These are phyloP conservation scores for Termitomyces titanicus DNA, from an alignment of 768 basidiomycete genomes.

Conservation along the genomic window DNA sequence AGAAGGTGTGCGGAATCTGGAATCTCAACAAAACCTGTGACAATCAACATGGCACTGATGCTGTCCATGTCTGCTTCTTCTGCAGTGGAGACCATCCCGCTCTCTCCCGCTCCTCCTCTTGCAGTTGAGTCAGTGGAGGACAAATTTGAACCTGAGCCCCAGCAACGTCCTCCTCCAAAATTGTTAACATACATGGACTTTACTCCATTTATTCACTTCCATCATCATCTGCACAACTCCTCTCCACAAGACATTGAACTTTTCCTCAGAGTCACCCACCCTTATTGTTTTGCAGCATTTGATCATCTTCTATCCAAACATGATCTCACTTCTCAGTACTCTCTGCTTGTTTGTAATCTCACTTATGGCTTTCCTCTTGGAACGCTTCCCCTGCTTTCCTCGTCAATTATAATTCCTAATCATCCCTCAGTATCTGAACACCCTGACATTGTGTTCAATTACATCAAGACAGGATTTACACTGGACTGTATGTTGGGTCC, in stretches of 20 bases:
- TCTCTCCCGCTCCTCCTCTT: not conserved
- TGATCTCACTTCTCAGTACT: conserved; percentile 5
- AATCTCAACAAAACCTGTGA: not conserved
- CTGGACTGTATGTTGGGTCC: no score
- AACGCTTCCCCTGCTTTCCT: conserved; percentile 12
- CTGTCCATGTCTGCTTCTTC: not conserved
- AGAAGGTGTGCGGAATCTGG: not conserved
- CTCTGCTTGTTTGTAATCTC: conserved; percentile 17
- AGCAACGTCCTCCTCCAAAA: no score
- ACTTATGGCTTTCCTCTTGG: conserved; percentile 22
- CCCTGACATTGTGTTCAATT: no score
- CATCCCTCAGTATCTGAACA: no score
- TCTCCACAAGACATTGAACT: not conserved
- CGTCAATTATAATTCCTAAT: no score
- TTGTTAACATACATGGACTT: not conserved
- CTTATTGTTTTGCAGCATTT: conserved; percentile 17
- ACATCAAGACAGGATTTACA: no score
- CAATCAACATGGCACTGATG: not conserved
- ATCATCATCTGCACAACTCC: not conserved
- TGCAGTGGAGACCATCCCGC: not conserved
- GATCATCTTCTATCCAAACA: not conserved
- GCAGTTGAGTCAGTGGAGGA: not conserved
- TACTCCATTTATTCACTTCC: not conserved
- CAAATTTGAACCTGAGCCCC: not conserved
- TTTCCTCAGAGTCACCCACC: conserved; percentile 5